Evolutionary conservation across 257 asterid species (phyloP).

Genomic region (Jaltomata sinuosa): DNA sequence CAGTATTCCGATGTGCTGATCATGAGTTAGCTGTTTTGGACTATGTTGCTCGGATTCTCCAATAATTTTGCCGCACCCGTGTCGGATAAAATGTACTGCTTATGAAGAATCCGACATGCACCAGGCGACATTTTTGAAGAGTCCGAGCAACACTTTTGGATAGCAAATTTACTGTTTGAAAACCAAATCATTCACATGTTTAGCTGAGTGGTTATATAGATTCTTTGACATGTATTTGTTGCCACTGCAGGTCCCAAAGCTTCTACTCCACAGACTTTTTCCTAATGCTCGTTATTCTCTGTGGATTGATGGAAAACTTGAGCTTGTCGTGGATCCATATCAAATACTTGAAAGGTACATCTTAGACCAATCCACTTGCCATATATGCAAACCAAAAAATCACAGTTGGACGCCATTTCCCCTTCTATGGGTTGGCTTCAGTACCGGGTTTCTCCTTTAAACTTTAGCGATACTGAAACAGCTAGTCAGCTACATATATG

Average conservation of each 20-base stretch:
- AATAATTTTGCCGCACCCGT: too few relatives aligned
- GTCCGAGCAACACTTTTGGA: too few relatives aligned
- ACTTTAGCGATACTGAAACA: neutral
- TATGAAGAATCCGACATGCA: too few relatives aligned
- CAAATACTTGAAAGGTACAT: constrained; percentile 84
- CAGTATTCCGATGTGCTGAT: neutral
- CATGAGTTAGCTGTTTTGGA: neutral
- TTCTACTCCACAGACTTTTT: constrained; percentile 83
- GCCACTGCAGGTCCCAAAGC: constrained; percentile 68
- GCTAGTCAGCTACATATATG: neutral
- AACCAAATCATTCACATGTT: neutral
- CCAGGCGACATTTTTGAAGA: too few relatives aligned
- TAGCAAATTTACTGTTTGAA: neutral
- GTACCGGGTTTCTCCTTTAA: neutral
- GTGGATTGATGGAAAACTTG: constrained; percentile 96
- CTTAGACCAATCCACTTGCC: neutral
- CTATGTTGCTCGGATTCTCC: too few relatives aligned
- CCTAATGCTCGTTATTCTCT: constrained; percentile 80
- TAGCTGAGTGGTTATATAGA: neutral
- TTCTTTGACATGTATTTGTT: neutral
- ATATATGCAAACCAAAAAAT: neutral
- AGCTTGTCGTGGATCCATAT: constrained; percentile 87
- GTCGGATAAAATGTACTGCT: too few relatives aligned
- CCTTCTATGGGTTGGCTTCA: neutral
- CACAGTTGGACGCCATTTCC: neutral